phyloP scores from a whole-genome alignment of 257 asterid species.

The Solanum bukasovii region DNA sequence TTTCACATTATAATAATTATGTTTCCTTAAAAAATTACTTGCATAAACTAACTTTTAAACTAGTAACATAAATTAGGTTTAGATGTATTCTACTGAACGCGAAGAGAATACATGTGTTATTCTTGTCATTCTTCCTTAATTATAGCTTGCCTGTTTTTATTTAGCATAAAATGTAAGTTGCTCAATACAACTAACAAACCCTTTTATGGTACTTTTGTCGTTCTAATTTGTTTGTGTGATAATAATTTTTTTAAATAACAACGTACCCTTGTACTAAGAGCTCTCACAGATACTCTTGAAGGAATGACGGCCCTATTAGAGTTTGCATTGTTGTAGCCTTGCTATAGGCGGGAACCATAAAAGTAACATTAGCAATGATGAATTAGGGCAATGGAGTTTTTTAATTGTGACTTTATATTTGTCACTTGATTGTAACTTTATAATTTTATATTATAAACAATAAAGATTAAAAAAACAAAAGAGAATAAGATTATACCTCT shows the following conservation, averaged over 20 bases:
- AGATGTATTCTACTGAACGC: neutral
- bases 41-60: neutral
- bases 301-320: neutral
- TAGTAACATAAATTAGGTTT: neutral
- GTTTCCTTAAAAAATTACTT: neutral
- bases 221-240: neutral
- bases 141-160: neutral
- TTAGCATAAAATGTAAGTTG: neutral
- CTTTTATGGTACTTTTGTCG: neutral
- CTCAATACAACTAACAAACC: neutral
- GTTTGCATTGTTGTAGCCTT: neutral
- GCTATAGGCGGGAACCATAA: neutral
- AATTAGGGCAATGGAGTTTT: neutral
- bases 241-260: neutral
- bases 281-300: neutral
- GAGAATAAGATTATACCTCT: neutral
- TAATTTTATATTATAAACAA: neutral
- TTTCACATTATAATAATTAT: neutral
- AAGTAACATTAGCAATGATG: neutral
- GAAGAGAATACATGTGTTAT: neutral
- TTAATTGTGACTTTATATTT: neutral
- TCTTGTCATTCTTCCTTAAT: neutral
- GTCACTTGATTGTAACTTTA: neutral
- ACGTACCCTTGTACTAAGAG: fast-evolving
- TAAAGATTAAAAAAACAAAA: neutral